Conservation (phyloP, 805 yeast species). For the Kodamaea kaohsiungensis region DNA sequence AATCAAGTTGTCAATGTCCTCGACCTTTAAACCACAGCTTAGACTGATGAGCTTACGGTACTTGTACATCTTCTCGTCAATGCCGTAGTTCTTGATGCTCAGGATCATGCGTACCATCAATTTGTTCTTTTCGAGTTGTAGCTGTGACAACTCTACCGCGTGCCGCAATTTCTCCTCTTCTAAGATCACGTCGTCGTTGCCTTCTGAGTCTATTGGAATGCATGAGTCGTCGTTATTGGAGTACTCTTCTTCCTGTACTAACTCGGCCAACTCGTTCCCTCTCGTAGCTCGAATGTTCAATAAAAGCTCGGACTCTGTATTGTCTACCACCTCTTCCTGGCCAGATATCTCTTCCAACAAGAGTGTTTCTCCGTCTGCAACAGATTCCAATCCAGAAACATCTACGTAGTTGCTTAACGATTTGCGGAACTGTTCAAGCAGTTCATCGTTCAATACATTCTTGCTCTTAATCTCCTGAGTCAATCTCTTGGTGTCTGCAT, state of each 20-base stretch:
- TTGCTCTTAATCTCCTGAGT: conserved; percentile 50
- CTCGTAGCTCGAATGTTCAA: conserved; percentile 41
- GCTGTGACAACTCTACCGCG: conserved; percentile 39
- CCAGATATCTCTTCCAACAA: conserved; percentile 19
- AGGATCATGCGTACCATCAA: conserved; percentile 51
- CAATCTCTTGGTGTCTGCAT: conserved; percentile 21
- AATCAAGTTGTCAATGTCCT: conserved; percentile 76
- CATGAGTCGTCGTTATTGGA: conserved; percentile 2
- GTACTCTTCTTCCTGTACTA: conserved; percentile 39
- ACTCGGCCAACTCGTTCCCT: conserved; percentile 44
- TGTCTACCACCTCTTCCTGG: conserved; percentile 15
- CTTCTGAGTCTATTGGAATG: conserved; percentile 7
- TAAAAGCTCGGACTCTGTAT: conserved; percentile 24
- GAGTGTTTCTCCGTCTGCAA: conserved; percentile 28
- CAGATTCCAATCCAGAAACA: conserved; percentile 25
- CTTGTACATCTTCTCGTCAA: conserved; percentile 62
- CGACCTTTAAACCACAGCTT: conserved; percentile 74
- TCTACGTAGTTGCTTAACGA: conserved; percentile 30
- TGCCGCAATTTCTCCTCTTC: conserved; percentile 15
- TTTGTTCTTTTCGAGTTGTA: conserved; percentile 52
- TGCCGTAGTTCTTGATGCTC: conserved; percentile 41
- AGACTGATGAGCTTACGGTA: conserved; percentile 76
- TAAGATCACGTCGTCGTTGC: conserved; percentile 10
- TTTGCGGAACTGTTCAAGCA: conserved; percentile 26
- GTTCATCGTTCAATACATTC: conserved; percentile 43